A percentile compares a stretch with the other conserved stretches of the same genome.
Evolutionary conservation across 345 rosid genomes (phyloP).

Genomic region (Boechera divaricarpa): DNA sequence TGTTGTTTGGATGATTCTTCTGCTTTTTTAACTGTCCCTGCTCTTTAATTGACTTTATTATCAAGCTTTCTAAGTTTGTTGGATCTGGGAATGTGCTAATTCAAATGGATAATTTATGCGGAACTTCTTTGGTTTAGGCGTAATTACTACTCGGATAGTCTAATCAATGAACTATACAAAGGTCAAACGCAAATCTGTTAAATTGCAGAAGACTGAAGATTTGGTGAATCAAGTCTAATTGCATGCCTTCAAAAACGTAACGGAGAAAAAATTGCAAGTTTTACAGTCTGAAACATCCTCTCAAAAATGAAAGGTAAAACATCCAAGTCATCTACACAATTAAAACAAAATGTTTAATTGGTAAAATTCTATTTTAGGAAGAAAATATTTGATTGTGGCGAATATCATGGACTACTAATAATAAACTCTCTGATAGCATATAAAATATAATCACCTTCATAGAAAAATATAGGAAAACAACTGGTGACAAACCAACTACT

Average conservation of each 20-base stretch:
- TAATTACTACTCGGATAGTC: neutral
- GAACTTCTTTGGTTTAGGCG: conserved; percentile 4
- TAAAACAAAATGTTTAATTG: neutral
- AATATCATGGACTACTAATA: conserved; percentile 2
- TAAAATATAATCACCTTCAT: neutral
- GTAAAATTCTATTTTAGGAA: neutral
- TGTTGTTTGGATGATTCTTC: conserved; percentile 34
- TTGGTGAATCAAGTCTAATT: neutral
- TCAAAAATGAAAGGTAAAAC: neutral
- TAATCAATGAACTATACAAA: neutral
- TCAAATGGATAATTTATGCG: conserved; percentile 23
- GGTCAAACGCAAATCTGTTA: neutral
- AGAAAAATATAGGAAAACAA: neutral
- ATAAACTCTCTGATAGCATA: neutral
- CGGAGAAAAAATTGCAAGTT: neutral
- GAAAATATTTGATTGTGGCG: conserved; percentile 8
- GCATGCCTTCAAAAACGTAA: neutral
- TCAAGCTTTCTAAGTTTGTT: conserved; percentile 33
- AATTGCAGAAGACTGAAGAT: neutral
- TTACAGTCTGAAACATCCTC: neutral
- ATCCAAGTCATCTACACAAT: neutral
- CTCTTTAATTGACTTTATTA: conserved; percentile 31
- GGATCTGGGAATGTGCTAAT: conserved; percentile 27
- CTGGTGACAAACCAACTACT: neutral
- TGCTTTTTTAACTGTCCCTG: conserved; percentile 18